These are phyloP conservation scores for Fennellomyces sp. DNA, from an alignment of 371 early-diverging fungal genomes.

Conservation along the genomic window DNA sequence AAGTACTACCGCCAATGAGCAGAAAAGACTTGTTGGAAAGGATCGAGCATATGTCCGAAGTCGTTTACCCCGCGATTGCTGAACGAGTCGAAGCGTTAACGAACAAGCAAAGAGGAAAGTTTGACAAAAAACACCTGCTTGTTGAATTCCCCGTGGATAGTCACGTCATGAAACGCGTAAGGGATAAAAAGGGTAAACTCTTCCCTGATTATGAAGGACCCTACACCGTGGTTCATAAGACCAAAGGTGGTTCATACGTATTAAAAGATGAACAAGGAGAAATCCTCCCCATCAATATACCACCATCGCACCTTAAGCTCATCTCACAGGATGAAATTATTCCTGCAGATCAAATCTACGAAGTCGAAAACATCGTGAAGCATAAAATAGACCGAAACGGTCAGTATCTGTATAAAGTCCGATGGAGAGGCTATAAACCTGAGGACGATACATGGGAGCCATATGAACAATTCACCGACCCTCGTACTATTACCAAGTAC, in stretches of 20 bases:
- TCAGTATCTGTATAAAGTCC: conserved; percentile 1
- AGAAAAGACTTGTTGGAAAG: conserved; percentile 10
- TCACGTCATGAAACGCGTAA: conserved; percentile 15
- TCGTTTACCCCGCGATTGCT: conserved; percentile 22
- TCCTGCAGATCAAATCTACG: neutral
- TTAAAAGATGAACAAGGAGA: conserved; percentile 15
- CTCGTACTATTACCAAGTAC: neutral
- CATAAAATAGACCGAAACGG: neutral
- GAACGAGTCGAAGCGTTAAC: conserved; percentile 13
- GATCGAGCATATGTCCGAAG: conserved; percentile 15
- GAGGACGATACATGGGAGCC: conserved; percentile 11
- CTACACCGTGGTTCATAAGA: conserved; percentile 17
- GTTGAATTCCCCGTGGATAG: conserved; percentile 3
- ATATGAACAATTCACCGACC: neutral
- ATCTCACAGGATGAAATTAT: conserved; percentile 18
- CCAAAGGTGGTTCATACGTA: conserved; percentile 16
- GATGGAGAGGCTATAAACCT: neutral
- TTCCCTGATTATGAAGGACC: conserved; percentile 15
- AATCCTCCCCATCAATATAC: conserved; percentile 9
- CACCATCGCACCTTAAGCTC: conserved; percentile 13
- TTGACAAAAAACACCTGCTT: conserved; percentile 7
- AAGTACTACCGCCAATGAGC: neutral
- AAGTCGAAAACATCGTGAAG: neutral
- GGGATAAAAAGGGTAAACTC: neutral
- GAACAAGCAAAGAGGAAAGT: conserved; percentile 8